phyloP scores from a whole-genome alignment of 75 land plant genomes.

The Cryptomeria japonica region DNA sequence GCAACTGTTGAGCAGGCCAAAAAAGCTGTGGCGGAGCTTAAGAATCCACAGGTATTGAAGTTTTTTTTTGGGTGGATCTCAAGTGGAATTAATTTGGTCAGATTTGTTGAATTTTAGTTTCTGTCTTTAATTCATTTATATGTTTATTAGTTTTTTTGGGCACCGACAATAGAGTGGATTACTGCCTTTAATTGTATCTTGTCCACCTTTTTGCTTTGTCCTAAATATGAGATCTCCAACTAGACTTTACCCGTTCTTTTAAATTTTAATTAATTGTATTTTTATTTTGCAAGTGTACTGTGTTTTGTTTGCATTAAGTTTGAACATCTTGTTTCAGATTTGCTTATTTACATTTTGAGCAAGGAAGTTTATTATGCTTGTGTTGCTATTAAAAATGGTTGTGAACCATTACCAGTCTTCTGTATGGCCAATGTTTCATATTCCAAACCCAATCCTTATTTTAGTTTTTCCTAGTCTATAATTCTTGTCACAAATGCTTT shows the following conservation, averaged over 20 bases:
- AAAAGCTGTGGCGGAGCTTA: constrained; percentile 34
- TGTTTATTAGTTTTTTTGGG: background rate
- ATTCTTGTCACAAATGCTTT: background rate
- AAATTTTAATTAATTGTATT: background rate
- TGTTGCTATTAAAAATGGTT: background rate
- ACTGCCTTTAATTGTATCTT: background rate
- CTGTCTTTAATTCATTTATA: background rate
- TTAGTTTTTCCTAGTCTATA: background rate
- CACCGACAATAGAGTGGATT: background rate
- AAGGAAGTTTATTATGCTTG: background rate
- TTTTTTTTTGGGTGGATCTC: constrained; percentile 1
- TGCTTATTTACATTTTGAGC: background rate
- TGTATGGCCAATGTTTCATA: background rate
- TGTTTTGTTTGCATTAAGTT: background rate
- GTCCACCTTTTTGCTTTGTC: background rate
- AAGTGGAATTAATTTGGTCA: background rate
- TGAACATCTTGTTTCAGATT: background rate
- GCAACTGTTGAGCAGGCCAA: constrained; percentile 46
- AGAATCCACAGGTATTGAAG: constrained; percentile 23
- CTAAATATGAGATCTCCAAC: background rate
- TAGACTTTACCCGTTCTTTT: background rate
- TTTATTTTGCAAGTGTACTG: background rate
- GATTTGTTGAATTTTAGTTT: background rate
- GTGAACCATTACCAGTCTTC: background rate
- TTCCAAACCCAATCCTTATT: background rate